These are phyloP conservation scores for Cyphellophora attinorum DNA, from an alignment of 2,329 filamentous ascomycete genomes.

Conservation along the genomic window DNA sequence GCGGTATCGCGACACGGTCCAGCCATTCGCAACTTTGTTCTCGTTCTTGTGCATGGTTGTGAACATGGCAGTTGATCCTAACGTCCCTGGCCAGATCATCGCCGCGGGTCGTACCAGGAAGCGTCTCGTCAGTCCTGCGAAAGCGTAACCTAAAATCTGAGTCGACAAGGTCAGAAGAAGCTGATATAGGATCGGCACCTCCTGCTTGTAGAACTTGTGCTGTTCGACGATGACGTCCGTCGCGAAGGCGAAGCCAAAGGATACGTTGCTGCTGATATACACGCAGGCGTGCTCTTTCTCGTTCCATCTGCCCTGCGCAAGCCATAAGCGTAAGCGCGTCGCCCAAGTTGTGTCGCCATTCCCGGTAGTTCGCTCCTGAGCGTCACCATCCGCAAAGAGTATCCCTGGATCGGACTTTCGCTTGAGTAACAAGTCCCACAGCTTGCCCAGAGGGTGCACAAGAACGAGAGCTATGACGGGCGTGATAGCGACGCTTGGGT, in stretches of 20 bases:
- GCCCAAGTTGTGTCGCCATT: slow-evolving; percentile 12
- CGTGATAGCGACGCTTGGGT: slow-evolving; percentile 81
- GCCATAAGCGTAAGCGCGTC: slow-evolving; percentile 55
- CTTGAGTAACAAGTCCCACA: slow-evolving; percentile 69
- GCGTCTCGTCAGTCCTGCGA: slow-evolving; percentile 70
- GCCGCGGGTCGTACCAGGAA: slow-evolving; percentile 77
- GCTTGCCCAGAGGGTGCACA: slow-evolving; percentile 70
- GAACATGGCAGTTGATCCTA: slow-evolving; percentile 86
- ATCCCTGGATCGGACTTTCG: slow-evolving; percentile 44
- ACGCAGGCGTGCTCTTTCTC: slow-evolving; percentile 84
- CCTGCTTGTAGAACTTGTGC: slow-evolving; percentile 78
- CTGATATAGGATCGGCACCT: slow-evolving; percentile 67
- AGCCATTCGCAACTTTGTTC: slow-evolving; percentile 72
- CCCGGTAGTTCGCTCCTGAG: slow-evolving; percentile 25
- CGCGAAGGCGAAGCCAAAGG: slow-evolving; percentile 80
- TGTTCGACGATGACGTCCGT: slow-evolving; percentile 84
- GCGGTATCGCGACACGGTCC: slow-evolving; percentile 71
- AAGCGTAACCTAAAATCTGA: slow-evolving; percentile 77
- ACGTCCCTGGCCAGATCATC: slow-evolving; percentile 85
- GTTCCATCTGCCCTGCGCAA: slow-evolving; percentile 74
- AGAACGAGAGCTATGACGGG: slow-evolving; percentile 79
- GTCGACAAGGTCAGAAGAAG: slow-evolving; percentile 75
- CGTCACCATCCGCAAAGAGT: slow-evolving; percentile 49
- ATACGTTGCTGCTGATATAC: slow-evolving; percentile 82
- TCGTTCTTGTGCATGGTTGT: slow-evolving; percentile 75